Base-by-base conservation (phyloP, 108 stramenopile species). In the Discostella stelligeroides region DNA sequence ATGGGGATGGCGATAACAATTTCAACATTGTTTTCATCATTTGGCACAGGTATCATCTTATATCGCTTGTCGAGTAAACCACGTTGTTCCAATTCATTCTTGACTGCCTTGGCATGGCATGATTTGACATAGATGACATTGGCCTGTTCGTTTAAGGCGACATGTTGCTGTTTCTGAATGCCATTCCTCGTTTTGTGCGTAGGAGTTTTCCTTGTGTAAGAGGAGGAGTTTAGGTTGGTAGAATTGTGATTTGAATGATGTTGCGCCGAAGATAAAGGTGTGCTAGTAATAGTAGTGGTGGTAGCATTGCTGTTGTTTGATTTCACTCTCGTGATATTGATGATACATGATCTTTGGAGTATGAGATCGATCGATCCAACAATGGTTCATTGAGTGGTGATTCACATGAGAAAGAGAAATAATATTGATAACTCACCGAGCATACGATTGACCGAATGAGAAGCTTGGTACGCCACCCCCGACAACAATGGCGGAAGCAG, bases 391-490 rank as follows among this genome's bases (percentile, higher is more conserved):
- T 34, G 34, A n/a, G n/a, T n/a, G n/a, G n/a, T n/a, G n/a, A n/a
- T n/a, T n/a, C n/a, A n/a, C n/a, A n/a, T n/a, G n/a, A n/a, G n/a
- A n/a, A n/a, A n/a, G n/a, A n/a, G n/a, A n/a, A n/a, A n/a, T n/a
- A n/a, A n/a, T n/a, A n/a, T n/a, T n/a, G n/a, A n/a, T n/a, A n/a
- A 81, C 82, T 74, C 67, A 88, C 84, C 64, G 53, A 15, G 88
- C 84, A 76, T 83, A 91, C 10, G 61, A 72, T 37, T 82, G 82
- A 11, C 89, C 90, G 83, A 94, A 94, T 6, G 89, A 88, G 84
- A 94, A 92, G 4, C 84, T 79, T 10, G 83, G 64, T n/a, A 87
- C 87, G 4, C 90, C 93, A 27, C 93, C 90, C 2, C 92, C 92
- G 54, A 89, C 49, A 3, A 81, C 34, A 1, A 81, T 25, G 11